Conservation (phyloP, 345 rosid species). For the Gossypium stocksii region DNA sequence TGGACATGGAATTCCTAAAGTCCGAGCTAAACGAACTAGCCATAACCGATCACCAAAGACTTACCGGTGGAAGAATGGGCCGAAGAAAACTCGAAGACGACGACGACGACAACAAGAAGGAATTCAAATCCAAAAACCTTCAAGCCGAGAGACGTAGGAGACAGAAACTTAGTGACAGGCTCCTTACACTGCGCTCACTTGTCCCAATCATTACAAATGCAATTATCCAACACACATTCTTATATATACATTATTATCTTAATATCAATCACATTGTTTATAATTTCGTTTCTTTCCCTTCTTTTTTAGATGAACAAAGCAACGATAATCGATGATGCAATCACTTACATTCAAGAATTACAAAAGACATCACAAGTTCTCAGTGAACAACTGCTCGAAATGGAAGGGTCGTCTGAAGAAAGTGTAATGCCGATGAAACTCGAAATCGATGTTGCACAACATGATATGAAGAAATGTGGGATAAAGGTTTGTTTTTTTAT, state of each 20-base stretch:
- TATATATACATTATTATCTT: not conserved
- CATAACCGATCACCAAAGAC: conserved; percentile 5
- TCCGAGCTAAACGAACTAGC: conserved; percentile 21
- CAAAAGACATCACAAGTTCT: conserved; percentile 43
- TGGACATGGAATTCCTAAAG: conserved; percentile 30
- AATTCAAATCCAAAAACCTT: conserved; percentile 69
- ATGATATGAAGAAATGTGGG: conserved; percentile 39
- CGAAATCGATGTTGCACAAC: conserved; percentile 31
- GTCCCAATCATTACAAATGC: conserved; percentile 90
- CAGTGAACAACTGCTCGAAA: conserved; percentile 47
- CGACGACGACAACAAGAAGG: conserved; percentile 25
- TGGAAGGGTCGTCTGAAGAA: conserved; percentile 40
- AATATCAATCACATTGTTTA: not conserved
- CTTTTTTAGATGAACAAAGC: conserved; percentile 69
- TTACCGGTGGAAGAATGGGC: conserved; percentile 26
- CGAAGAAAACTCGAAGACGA: conserved; percentile 27
- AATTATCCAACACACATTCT: conserved; percentile 13
- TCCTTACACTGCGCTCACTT: conserved; percentile 61
- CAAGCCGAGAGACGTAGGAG: conserved; percentile 75
- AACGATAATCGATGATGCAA: conserved; percentile 75
- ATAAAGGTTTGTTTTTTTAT: conserved; percentile 42
- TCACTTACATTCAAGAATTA: conserved; percentile 65
- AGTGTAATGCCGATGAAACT: conserved; percentile 11
- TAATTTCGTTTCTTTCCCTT: not conserved
- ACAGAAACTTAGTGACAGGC: conserved; percentile 66